Evolutionary conservation across 768 basidiomycete species (phyloP), one percentile per base, ranked within the genome.

Genomic region (Boletus subcaerulescens): DNA sequence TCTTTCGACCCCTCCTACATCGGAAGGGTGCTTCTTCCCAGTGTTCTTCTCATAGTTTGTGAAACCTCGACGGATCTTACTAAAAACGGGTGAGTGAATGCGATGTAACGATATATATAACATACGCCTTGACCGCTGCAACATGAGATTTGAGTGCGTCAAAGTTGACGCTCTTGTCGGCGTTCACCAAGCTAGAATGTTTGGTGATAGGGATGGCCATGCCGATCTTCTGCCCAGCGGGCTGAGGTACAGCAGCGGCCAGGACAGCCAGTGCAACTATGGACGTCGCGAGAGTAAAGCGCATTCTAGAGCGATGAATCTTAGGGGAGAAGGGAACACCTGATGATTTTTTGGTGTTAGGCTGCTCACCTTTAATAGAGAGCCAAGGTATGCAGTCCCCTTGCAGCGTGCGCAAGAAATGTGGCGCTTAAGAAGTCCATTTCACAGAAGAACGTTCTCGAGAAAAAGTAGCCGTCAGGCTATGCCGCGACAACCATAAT

Each of bases 31-130:
- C 4, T 36, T 12, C 3, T 12, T 8, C n/a, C 56, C 48, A 3
- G 53, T 56, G 17, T 61, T 61, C 43, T 53, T 42, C 46, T 59
- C 52, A 26, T 32, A 59, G 10, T 48, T 59, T 9, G 3, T 20
- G 4, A 59, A 32, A 0, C 60, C 55, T 8, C 14, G 41, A 20
- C 1, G 15, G 4, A 56, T 50, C 44, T 59, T 61, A 31, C 60
- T 61, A 41, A 47, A 38, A 4, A 38, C 24, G 26, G 15, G 29
- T 13, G 1, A 36, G 40, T 38, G 17, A 41, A 29, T 35, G 24
- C 5, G 3, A 49, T 22, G 24, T 2, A 36, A 17, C 14, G 5
- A 4, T 11, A 22, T n/a, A 14, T 33, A 35, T 13, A 22, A 60
- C 61, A 22, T 43, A 63, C 57, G 50, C 50, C 26, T 55, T 31